Base-by-base conservation (phyloP, 2,329 filamentous ascomycete genomes). In the Calonectria crousiana region DNA sequence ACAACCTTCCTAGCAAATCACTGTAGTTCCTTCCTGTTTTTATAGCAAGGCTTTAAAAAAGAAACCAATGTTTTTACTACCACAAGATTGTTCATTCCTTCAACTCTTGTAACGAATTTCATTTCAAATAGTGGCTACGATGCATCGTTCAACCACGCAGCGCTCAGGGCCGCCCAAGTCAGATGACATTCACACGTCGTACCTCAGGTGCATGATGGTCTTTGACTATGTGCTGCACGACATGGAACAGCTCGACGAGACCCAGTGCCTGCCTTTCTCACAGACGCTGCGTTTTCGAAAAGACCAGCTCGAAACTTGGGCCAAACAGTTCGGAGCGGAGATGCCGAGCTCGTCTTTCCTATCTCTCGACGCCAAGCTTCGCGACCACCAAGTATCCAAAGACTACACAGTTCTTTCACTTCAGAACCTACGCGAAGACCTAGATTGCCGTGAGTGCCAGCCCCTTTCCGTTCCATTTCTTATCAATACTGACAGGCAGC, bases 341-440 rank as follows among this genome's bases (percentile, higher is more conserved):
- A 32, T 49, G 1, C 32, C 38, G 5, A 52, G 60, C 34, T 41
- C 34, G 4, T 77, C 26, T 8, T 73, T 60, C 4, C 32, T 78
- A 30, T 78, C 77, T 0, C 72, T 76, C 51, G 71, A 78, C 14
- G 72, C 69, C 49, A 78, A 78, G 62, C 71, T 78, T 36, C 74
- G 74, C 28, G 66, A 67, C 23, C 64, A 76, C 4, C 71, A 72
- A 36, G 69, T 74, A 26, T 53, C 67, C 18, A 71, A 62, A 28
- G 67, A 64, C 16, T 65, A 51, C 2, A 52, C 70, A 36, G 30
- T 44, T 2, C 68, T 76, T 4, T 58, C 77, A 10, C 56, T 78
- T 16, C 58, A 66, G 2, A 65, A 77, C 14, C 20, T 78, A 14
- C 49, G 65, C 4, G 67, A 68, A 26, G 74, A 77, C 18, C 34